These are phyloP conservation scores for Boletus rubroflammeus DNA, from an alignment of 768 basidiomycete species.

Conservation along the genomic window DNA sequence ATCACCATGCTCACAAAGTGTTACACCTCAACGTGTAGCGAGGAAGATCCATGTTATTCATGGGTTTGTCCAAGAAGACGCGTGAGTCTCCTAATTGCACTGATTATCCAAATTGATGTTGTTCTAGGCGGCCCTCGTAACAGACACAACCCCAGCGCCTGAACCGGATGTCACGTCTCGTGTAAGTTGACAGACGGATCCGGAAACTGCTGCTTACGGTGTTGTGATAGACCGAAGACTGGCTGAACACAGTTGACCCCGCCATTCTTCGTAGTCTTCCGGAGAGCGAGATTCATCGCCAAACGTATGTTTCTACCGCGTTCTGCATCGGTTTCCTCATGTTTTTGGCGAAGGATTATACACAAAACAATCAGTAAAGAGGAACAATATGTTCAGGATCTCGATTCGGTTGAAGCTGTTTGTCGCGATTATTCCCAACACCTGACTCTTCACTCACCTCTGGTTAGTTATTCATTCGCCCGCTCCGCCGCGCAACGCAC, in stretches of 20 bases:
- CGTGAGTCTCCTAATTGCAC: constrained; percentile 35
- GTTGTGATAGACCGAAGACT: constrained; percentile 39
- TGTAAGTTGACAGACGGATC: constrained; percentile 33
- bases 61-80: constrained; percentile 68
- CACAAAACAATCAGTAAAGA: constrained; percentile 87
- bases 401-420: constrained; percentile 78
- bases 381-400: constrained; percentile 83
- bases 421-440: constrained; percentile 12
- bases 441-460: constrained; percentile 32
- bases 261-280: constrained; percentile 55
- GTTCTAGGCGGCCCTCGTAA: constrained; percentile 22
- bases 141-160: constrained; percentile 17
- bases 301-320: constrained; percentile 45
- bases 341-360: constrained; percentile 49
- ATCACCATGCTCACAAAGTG: constrained; percentile 88
- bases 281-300: constrained; percentile 75
- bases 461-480: constrained; percentile 52
- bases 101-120: constrained; percentile 9
- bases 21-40: constrained; percentile 83
- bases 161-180: constrained; percentile 30
- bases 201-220: neutral
- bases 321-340: neutral
- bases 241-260: constrained; percentile 50
- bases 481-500: constrained; percentile 50
- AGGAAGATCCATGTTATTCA: constrained; percentile 78